Base-by-base conservation (phyloP, 2,329 filamentous ascomycete species). In the Chaetomiaceae sp. region DNA sequence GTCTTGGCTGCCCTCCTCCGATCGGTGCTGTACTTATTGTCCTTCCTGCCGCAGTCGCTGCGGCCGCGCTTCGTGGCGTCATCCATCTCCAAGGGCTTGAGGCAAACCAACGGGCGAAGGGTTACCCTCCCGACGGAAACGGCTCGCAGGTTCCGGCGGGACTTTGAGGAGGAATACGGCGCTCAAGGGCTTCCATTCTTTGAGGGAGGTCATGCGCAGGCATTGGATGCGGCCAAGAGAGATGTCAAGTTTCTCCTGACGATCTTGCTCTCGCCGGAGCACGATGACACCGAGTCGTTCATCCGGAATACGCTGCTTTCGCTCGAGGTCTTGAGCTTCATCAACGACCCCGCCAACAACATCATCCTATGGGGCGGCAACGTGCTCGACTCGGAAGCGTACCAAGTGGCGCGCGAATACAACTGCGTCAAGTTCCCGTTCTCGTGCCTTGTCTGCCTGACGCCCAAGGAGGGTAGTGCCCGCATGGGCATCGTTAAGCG, bases 131-230 rank as follows among this genome's bases (percentile, higher is more conserved):
- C 91, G 1, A 81, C 86, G 47, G 93, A 98, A 61, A 91, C 88
- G 1, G 89, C 91, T 0, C 83, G 86, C 20, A 76, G 93, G 26
- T 95, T 97, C 64, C 86, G 88, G 60, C 80, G 91, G 8, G 90
- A 97, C 58, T 95, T 98, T 56, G 89, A 95, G 59, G 93, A 98
- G 66, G 88, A 95, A 58, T 93, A 96, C 60, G 89, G 88, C 0
- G 68, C 73, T 15, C 78, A 81, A 39, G 73, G 72, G 4, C 68
- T 97, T 4, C 83, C 85, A 0, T 95, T 94, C 64, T 82, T 84
- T 56, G 90, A 96, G 61, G 86, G 85, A 42, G 89, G 91, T 4
- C 93, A 97, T 61, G 90, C 94, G 5, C 86, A 95, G 66, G 89
- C 90, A 0, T 80, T 95, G 52, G 93, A 98, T 61, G 69, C 84